Evolutionary conservation across 2,329 filamentous ascomycete species (phyloP), one percentile per base, ranked within the genome.

Genomic region (Penicillium oxalicum): DNA sequence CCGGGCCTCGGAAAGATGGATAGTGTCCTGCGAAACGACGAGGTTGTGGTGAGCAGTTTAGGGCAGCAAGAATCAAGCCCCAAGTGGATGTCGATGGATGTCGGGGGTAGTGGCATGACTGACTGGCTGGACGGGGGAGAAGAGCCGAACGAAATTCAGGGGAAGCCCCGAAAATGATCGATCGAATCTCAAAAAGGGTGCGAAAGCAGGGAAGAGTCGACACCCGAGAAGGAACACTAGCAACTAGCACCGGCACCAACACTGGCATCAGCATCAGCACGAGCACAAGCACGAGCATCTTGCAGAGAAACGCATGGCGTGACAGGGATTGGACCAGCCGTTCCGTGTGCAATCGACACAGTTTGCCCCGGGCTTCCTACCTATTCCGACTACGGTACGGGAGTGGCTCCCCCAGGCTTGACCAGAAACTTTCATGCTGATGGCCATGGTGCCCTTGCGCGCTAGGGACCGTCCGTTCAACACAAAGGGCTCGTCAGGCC

Each of bases 301-400:
- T 57, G 54, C 54, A 60, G 56, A 56, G 49, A 49, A 44, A 49
- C 54, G 56, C 52, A 57, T 26, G 32, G 42, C 42, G 50, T 50
- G 49, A 48, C 51, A 54, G 45, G 38, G 28, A 35, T 44, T 44
- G 45, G 39, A 27, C 24, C 8, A 27, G 34, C 28, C 42, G 26
- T 40, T n/a, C 38, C 7, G 9, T 9, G 9, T 18, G 13, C 37
- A 25, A 12, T 43, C 32, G 34, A 35, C 40, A 43, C 26, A 29
- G 13, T 12, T 32, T 24, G 24, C 29, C 24, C 28, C 29, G 28
- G 8, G 11, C 18, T 32, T 13, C 25, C 12, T 29, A 40, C 18
- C 12, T 5, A 13, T 35, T 43, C 33, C 40, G 32, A 44, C 42
- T 37, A 44, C 42, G 33, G 35, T n/a, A 11, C 18, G 29, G 24